Percentiles rank a stretch among this genome's conserved stretches.
Evolutionary conservation across 441 rosid species (phyloP).

Genomic region (Lagerstroemia fauriei): DNA sequence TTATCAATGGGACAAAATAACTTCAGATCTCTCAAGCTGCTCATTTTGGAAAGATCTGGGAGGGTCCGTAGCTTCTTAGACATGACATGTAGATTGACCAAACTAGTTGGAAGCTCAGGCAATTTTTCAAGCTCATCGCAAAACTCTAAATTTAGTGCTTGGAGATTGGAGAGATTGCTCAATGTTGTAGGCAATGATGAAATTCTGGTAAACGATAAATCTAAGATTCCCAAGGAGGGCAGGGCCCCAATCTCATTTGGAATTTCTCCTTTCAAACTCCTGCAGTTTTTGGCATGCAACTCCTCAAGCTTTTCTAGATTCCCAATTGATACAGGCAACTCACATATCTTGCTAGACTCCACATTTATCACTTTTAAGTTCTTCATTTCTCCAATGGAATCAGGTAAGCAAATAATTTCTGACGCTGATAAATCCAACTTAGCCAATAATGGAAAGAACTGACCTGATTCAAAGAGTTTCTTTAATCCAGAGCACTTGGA

Average conservation of each 20-base stretch:
- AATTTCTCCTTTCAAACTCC: background rate
- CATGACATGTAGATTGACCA: background rate
- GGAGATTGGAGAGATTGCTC: background rate
- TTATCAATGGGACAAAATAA: background rate
- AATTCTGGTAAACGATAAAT: background rate
- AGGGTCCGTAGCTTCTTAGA: background rate
- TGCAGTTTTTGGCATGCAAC: background rate
- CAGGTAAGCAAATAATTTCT: background rate
- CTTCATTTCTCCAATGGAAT: background rate
- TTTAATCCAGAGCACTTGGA: background rate
- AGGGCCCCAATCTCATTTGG: background rate
- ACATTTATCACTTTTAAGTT: background rate
- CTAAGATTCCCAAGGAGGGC: background rate
- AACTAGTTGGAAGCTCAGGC: background rate
- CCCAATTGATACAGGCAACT: background rate
- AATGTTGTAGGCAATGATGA: background rate
- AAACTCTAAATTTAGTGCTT: background rate
- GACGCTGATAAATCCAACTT: conserved; percentile 2
- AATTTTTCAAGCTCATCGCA: conserved; percentile 1
- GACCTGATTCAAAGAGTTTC: background rate
- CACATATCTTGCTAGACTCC: background rate
- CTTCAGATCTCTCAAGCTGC: background rate
- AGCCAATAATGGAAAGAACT: background rate
- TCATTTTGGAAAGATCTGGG: background rate
- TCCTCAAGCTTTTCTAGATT: background rate